Evolutionary conservation across 1,284 basidiomycete species (phyloP).

Genomic region (Volvariella surrecta): DNA sequence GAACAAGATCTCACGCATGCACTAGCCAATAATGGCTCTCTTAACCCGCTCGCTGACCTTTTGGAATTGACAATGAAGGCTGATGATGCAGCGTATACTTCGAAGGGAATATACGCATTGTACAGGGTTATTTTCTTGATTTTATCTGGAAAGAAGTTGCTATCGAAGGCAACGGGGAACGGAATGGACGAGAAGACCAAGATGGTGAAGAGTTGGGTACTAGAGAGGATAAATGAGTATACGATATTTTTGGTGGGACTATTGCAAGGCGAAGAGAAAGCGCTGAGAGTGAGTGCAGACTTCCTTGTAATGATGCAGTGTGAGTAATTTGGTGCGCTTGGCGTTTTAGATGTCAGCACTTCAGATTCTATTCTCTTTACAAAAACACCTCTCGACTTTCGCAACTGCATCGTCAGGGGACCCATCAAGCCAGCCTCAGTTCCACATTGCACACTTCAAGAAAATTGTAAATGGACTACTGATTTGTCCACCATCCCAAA

Average conservation of each 20-base stretch:
- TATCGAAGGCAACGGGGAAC: conserved; percentile 17
- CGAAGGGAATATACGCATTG: conserved; percentile 75
- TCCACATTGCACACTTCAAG: conserved; percentile 63
- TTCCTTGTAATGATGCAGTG: conserved; percentile 7
- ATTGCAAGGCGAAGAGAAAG: conserved; percentile 65
- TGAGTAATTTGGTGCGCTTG: conserved; percentile 5
- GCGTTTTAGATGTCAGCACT: conserved; percentile 59
- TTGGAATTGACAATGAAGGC: conserved; percentile 43
- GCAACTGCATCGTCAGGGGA: conserved; percentile 18
- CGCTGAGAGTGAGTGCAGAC: conserved; percentile 22
- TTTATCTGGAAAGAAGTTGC: conserved; percentile 52
- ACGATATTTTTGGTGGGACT: conserved; percentile 60
- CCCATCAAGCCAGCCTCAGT: conserved; percentile 38
- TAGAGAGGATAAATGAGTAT: conserved; percentile 62
- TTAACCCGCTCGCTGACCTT: conserved; percentile 79
- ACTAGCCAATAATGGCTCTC: conserved; percentile 43
- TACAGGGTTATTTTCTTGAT: conserved; percentile 75
- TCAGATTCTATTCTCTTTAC: conserved; percentile 74
- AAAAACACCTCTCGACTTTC: conserved; percentile 65
- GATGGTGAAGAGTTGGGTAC: conserved; percentile 69
- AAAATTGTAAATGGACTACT: conserved; percentile 56
- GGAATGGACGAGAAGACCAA: conserved; percentile 42
- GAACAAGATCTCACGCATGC: conserved; percentile 47
- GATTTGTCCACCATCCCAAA: conserved; percentile 47
- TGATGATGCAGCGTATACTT: conserved; percentile 45